Conservation (phyloP, 495 filamentous ascomycete genomes). For the Hyaloscypha bicolor region DNA sequence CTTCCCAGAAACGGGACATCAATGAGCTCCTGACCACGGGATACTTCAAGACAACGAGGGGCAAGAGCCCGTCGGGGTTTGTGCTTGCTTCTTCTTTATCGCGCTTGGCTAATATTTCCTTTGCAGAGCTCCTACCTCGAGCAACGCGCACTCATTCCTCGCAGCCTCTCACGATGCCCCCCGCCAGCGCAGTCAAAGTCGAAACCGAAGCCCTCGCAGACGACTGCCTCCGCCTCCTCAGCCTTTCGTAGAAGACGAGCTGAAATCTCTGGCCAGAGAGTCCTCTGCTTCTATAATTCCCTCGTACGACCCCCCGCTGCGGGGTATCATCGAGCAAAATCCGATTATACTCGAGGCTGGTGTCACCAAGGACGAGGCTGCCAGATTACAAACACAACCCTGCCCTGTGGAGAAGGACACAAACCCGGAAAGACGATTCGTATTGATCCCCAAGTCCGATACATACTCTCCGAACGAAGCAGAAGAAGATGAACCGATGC, state of each 20-base stretch:
- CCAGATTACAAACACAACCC: conserved; percentile 26
- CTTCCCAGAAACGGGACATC: conserved; percentile 28
- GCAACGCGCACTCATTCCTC: conserved; percentile 10
- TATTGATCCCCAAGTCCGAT: conserved; percentile 26
- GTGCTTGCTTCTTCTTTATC: neutral
- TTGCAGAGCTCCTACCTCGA: conserved; percentile 7
- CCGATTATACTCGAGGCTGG: conserved; percentile 33
- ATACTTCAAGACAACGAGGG: conserved; percentile 30
- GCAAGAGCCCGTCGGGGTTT: conserved; percentile 26
- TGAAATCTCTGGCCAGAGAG: conserved; percentile 28
- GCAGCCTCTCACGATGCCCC: neutral
- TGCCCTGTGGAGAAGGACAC: conserved; percentile 16
- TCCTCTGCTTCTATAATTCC: conserved; percentile 6
- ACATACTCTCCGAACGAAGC: conserved; percentile 17
- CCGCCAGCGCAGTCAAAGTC: conserved; percentile 6
- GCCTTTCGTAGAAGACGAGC: conserved; percentile 34
- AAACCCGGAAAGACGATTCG: conserved; percentile 30
- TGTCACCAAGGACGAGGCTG: conserved; percentile 25
- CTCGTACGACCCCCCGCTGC: conserved; percentile 31
- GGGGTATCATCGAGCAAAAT: conserved; percentile 33
- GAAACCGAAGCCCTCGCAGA: conserved; percentile 21
- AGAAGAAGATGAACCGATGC: neutral
- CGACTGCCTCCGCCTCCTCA: conserved; percentile 16
- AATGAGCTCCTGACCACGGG: conserved; percentile 32
- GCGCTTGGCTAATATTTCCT: conserved; percentile 4